These are phyloP conservation scores for Kwoniella shivajii DNA, from an alignment of 1,284 basidiomycete species.

Conservation along the genomic window DNA sequence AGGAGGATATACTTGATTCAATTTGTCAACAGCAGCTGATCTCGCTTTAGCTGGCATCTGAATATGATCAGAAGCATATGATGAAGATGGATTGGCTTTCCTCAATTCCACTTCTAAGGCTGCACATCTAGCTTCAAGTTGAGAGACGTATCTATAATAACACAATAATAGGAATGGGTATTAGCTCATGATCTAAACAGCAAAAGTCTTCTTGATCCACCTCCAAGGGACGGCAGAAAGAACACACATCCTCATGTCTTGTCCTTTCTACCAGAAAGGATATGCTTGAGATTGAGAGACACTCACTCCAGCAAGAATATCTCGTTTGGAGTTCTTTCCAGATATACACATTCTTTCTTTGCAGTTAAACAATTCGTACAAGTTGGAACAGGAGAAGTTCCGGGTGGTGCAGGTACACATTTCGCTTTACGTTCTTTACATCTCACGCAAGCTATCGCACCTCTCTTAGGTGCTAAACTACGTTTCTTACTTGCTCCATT, in stretches of 20 bases:
- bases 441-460: conserved; percentile 35
- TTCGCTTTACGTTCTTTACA: conserved; percentile 41
- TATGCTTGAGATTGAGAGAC: too few relatives aligned
- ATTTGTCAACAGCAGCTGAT: conserved; percentile 26
- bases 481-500: conserved; percentile 19
- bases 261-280: neutral
- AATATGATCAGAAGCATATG: conserved; percentile 24
- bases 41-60: conserved; percentile 20
- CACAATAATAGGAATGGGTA: too few relatives aligned
- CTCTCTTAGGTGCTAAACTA: conserved; percentile 23
- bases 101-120: conserved; percentile 31
- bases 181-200: conserved; percentile 5
- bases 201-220: too few relatives aligned
- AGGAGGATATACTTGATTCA: conserved; percentile 29
- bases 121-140: conserved; percentile 33
- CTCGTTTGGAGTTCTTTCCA: conserved; percentile 36
- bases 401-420: conserved; percentile 36
- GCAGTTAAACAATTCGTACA: conserved; percentile 33
- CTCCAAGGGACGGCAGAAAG: too few relatives aligned
- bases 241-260: too few relatives aligned
- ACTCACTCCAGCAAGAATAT: conserved; percentile 36
- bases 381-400: conserved; percentile 25
- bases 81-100: conserved; percentile 21
- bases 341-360: conserved; percentile 31
- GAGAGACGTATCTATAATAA: conserved; percentile 39